Percentiles rank a stretch among this genome's conserved stretches.
Conservation (phyloP, 805 yeast species). For the Ogataea wickerhamii region DNA sequence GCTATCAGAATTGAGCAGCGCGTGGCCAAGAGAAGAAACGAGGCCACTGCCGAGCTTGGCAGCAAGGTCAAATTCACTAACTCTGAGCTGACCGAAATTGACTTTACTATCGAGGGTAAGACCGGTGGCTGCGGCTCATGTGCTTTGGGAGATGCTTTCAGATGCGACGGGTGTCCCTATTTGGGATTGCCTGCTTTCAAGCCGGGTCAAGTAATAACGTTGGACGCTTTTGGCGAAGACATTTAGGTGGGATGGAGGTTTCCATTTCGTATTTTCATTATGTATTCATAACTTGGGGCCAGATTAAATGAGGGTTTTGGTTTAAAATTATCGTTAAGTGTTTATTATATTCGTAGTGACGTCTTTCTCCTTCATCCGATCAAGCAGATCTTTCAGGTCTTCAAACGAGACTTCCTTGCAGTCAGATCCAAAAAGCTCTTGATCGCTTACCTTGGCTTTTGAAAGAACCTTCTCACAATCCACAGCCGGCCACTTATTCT, state of each 20-base stretch:
- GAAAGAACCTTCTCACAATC: background rate
- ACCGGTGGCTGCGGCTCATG: slow-evolving; percentile 98
- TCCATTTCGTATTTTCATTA: no score
- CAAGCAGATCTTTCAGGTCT: background rate
- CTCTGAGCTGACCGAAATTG: slow-evolving; percentile 83
- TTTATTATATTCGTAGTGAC: no score
- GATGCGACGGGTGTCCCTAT: slow-evolving; percentile 98
- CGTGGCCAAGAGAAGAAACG: slow-evolving; percentile 32
- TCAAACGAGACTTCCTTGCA: background rate
- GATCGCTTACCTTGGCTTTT: background rate
- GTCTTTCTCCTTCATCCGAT: background rate
- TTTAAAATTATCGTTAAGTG: no score
- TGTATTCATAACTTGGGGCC: no score
- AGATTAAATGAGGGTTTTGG: no score
- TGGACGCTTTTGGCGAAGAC: slow-evolving; percentile 76
- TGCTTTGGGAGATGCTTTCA: slow-evolving; percentile 94
- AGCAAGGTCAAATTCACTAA: slow-evolving; percentile 38
- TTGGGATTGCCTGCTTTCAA: slow-evolving; percentile 96
- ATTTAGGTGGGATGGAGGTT: no score
- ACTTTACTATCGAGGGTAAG: slow-evolving; percentile 94
- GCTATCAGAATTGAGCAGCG: slow-evolving; percentile 53
- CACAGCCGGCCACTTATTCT: slow-evolving; percentile 18
- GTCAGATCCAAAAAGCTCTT: slow-evolving; percentile 3
- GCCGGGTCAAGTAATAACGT: slow-evolving; percentile 87
- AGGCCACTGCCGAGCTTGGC: slow-evolving; percentile 15